Base-by-base conservation (phyloP, 208 protist genomes). In the Acanthamoeba healyi region DNA sequence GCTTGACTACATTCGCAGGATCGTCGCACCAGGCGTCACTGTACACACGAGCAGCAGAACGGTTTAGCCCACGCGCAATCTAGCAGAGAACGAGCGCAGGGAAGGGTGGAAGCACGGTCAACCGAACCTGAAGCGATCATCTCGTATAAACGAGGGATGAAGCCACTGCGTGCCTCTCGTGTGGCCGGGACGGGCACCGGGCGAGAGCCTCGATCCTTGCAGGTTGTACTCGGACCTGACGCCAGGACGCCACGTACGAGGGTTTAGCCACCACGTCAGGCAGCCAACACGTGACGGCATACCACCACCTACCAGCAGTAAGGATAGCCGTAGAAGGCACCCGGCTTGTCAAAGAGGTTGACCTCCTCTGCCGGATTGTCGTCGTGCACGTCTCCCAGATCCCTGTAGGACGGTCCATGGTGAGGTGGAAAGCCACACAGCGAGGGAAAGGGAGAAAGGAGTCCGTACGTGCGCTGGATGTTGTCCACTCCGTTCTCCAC, bases 361-460 rank as follows among this genome's bases (percentile, higher is more conserved):
- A 87, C 79, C 44, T 87, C 79, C 29, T 87, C 79, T 6, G 79
- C 36, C 7, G 79, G 79, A 38, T 87, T 87, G 79, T 87, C 79
- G 46, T 51, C 58, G 79, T 87, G 79, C 14, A 87, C 34, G 29
- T 87, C 79, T 14, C 79, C 79, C 79, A 87, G 51, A 34, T 87
- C 79, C 9, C 79, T 87, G 26, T 24, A 38, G 10, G n/a, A n/a
- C n/a, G n/a, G n/a, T n/a, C n/a, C n/a, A n/a, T n/a, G n/a, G n/a
- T n/a, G n/a, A n/a, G n/a, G 29, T 36, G 24, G 17, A 79, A 24
- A 42, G 14, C 7, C 61, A 70, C 7, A 67, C 6, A 6, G 19
- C 51, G 51, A 19, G 19, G 51, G 10, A 24, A 58, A 58, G 51
- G n/a, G n/a, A 38, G n/a, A 26, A 79, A 42, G 4, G 12, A 79